Conservation (phyloP, 2,329 filamentous ascomycete species). For the Eutypa lata region DNA sequence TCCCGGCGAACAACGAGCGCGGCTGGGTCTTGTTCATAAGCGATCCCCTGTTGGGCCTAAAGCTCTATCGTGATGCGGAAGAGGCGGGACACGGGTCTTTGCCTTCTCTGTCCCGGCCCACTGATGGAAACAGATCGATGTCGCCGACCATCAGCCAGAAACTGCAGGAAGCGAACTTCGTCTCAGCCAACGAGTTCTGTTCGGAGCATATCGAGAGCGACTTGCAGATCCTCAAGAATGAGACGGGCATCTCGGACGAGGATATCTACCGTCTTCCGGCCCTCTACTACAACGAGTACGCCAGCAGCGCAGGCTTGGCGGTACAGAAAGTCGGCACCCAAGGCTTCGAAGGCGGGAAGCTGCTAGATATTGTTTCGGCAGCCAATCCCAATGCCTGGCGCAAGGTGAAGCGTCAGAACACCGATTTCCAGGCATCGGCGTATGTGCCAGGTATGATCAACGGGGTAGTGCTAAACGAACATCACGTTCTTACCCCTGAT, state of each 20-base stretch:
- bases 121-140: neutral
- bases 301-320: too few species aligned
- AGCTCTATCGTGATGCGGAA: neutral
- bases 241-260: neutral
- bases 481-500: neutral
- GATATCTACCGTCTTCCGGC: neutral
- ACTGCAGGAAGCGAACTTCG: neutral
- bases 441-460: neutral
- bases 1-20: conserved; percentile 10
- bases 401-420: neutral
- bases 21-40: neutral
- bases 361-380: too few species aligned
- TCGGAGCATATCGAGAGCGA: neutral
- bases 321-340: neutral
- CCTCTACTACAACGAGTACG: neutral
- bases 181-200: neutral
- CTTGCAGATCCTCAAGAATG: neutral
- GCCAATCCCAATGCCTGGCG: neutral
- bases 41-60: neutral
- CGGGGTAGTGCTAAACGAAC: neutral
- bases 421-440: neutral
- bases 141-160: neutral
- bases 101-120: neutral
- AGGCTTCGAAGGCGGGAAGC: too few species aligned
- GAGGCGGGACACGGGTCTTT: neutral